Evolutionary conservation across 2,329 filamentous ascomycete species (phyloP).

Genomic region (Fusarium bactridioides): DNA sequence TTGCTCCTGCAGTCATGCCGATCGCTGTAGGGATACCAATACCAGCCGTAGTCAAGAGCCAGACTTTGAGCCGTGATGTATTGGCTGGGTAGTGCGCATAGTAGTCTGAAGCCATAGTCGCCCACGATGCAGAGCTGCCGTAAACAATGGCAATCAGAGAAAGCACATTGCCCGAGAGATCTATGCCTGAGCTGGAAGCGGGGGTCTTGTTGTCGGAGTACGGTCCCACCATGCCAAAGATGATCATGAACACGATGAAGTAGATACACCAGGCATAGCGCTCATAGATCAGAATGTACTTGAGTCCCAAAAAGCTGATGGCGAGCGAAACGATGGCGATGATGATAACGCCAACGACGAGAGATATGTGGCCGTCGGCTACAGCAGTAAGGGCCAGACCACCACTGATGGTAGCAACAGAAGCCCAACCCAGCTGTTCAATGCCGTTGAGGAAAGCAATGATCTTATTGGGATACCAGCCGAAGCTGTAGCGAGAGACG

Average conservation of each 20-base stretch:
- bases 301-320: constrained; percentile 3
- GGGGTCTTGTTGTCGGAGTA: background rate
- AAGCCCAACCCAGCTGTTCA: constrained; percentile 6
- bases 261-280: constrained; percentile 3
- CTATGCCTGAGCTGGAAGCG: background rate
- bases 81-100: constrained; percentile 6
- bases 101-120: constrained; percentile 5
- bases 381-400: background rate
- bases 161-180: constrained; percentile 1
- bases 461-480: constrained; percentile 10
- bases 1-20: constrained; percentile 2
- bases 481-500: constrained; percentile 1
- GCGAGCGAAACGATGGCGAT: constrained; percentile 7
- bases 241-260: constrained; percentile 1
- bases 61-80: background rate
- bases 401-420: constrained; percentile 4
- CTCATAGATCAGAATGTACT: constrained; percentile 9
- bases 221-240: constrained; percentile 5
- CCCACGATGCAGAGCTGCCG: constrained; percentile 3
- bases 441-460: constrained; percentile 1
- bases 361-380: background rate
- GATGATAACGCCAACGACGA: background rate
- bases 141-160: background rate
- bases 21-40: constrained; percentile 5
- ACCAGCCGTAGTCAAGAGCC: background rate